A percentile compares a stretch with the other conserved stretches of the same genome.
phyloP scores from a whole-genome alignment of 2,329 filamentous ascomycete species.

The Atkinsonella texensis region DNA sequence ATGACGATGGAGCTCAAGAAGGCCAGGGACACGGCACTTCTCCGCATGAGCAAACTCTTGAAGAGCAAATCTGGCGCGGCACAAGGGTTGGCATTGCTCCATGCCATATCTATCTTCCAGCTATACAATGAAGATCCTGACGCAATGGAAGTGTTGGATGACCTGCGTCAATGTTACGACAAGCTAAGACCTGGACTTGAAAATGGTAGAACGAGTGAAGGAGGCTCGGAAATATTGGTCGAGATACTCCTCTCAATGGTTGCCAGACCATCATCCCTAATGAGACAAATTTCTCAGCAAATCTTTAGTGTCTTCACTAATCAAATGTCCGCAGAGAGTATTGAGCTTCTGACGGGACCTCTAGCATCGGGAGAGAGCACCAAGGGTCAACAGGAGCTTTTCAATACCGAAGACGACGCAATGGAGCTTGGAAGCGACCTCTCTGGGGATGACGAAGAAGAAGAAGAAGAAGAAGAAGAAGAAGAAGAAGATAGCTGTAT shows the following conservation, averaged over 20 bases:
- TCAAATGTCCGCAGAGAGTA: constrained; percentile 59
- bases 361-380: constrained; percentile 69
- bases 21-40: constrained; percentile 39
- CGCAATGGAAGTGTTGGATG: constrained; percentile 68
- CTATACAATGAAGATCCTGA: constrained; percentile 85
- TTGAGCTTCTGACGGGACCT: constrained; percentile 55
- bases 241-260: constrained; percentile 87
- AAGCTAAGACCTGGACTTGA: constrained; percentile 40
- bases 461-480: constrained; percentile 27
- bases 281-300: constrained; percentile 76
- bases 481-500: constrained; percentile 23
- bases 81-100: constrained; percentile 66
- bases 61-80: constrained; percentile 29
- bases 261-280: constrained; percentile 70
- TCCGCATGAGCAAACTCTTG: constrained; percentile 40
- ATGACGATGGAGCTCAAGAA: constrained; percentile 45
- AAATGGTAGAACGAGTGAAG: constrained; percentile 39
- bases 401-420: constrained; percentile 54
- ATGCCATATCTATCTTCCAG: constrained; percentile 75
- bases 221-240: constrained; percentile 60
- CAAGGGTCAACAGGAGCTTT: constrained; percentile 76
- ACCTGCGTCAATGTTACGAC: constrained; percentile 65
- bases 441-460: constrained; percentile 30
- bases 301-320: constrained; percentile 75
- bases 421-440: constrained; percentile 35